Conservation (phyloP, 2,329 filamentous ascomycete genomes). For the Magnaporthiopsis rhizophila region DNA sequence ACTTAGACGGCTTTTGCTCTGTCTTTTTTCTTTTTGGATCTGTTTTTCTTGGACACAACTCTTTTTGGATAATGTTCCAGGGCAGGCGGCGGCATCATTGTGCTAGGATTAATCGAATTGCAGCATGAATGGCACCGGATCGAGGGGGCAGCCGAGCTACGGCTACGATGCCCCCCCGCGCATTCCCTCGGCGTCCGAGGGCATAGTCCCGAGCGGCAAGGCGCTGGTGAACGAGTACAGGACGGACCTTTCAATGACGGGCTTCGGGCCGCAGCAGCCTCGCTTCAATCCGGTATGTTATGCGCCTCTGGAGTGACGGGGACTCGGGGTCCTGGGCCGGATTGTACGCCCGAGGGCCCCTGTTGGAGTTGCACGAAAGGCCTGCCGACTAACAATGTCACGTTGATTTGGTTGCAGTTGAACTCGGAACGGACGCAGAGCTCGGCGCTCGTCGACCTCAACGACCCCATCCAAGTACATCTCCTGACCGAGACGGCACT, state of each 20-base stretch:
- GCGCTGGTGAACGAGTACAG: constrained; percentile 52
- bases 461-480: constrained; percentile 76
- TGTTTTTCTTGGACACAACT: background rate
- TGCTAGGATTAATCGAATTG: constrained; percentile 5
- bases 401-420: constrained; percentile 29
- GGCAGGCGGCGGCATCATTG: background rate
- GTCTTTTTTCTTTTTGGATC: constrained; percentile 1
- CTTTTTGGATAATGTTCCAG: constrained; percentile 7
- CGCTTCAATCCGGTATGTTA: constrained; percentile 50
- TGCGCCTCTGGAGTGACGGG: background rate
- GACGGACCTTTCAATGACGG: constrained; percentile 39
- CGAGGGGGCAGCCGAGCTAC: constrained; percentile 21
- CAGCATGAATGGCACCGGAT: constrained; percentile 31
- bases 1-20: background rate
- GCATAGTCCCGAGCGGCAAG: constrained; percentile 34
- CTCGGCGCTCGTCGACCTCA: constrained; percentile 51
- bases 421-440: constrained; percentile 45
- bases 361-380: background rate
- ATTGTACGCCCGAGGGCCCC: background rate
- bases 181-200: constrained; percentile 22
- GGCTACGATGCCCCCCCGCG: constrained; percentile 24
- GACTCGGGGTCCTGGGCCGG: background rate
- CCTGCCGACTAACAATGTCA: background rate
- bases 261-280: constrained; percentile 45
- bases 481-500: constrained; percentile 90